Evolutionary conservation across 441 rosid species (phyloP), one percentile per base, ranked within the genome.

Genomic region (Adansonia rubrostipa): DNA sequence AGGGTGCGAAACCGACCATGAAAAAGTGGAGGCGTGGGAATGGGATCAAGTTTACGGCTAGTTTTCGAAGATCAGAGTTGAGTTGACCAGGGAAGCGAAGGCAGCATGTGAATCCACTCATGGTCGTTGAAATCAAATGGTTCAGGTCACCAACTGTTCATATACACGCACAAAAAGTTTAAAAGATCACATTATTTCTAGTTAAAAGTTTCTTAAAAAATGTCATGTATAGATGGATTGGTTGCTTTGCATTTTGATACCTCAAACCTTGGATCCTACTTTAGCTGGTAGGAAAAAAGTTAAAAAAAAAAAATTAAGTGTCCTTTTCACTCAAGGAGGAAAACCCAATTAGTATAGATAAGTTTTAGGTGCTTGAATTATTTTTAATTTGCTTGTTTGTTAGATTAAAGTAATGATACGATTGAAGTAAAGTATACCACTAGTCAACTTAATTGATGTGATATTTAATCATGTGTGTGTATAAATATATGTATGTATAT

Each of bases 51-150:
- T 75, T 75, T 6, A 75, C 78, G 0, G 78, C 78, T 33, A 75
- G 71, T 65, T 75, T 75, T 14, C 78, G 71, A 13, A 75, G 78
- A 75, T 75, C 78, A 10, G 78, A 75, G 48, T 64, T 75, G 33
- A 75, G 71, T 65, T 75, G 78, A 4, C 78, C 78, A 0, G 78
- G 72, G 62, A 75, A 75, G 2, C 78, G 70, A 2, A 75, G 78
- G 78, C 78, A 75, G 71, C 78, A 75, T 17, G 78, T 75, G 56
- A 65, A 62, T 33, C 78, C 78, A 75, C 78, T 75, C 78, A 75
- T 75, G 36, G 78, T 75, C 8, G 71, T 65, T 28, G 78, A 75
- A 64, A 75, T 75, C 62, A 75, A 63, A 9, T 64, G 78, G 61
- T 75, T 75, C 33, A 75, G 36, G 36, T 75, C 78, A 24, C 78